Evolutionary conservation across 345 rosid genomes (phyloP).

Genomic region (Aethionema arabicum): DNA sequence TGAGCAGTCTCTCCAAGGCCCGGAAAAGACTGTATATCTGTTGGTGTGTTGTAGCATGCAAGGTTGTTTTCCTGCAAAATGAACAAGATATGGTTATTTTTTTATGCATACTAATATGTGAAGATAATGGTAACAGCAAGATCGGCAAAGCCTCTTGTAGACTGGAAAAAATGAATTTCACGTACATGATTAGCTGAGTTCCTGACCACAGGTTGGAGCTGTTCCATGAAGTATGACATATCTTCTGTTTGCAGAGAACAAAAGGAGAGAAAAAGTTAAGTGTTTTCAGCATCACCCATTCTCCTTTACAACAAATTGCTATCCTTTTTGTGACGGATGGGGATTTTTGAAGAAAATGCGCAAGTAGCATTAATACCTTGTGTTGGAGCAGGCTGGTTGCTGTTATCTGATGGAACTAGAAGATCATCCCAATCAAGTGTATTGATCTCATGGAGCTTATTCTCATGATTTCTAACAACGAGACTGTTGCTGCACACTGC

Average conservation of each 20-base stretch:
- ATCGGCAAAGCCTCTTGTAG: conserved; percentile 13
- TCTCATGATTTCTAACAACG: conserved; percentile 58
- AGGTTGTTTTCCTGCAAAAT: conserved; percentile 30
- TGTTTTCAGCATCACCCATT: conserved; percentile 17
- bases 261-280: conserved; percentile 8
- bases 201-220: conserved; percentile 41
- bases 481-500: conserved; percentile 52
- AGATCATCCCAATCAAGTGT: conserved; percentile 99
- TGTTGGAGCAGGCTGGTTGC: conserved; percentile 34
- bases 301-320: not conserved
- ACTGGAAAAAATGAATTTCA: conserved; percentile 7
- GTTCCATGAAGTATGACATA: conserved; percentile 45
- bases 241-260: conserved; percentile 46
- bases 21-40: conserved; percentile 21
- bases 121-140: conserved; percentile 20
- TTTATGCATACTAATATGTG: no score
- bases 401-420: conserved; percentile 54
- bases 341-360: not conserved
- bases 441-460: conserved; percentile 81
- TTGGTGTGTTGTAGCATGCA: conserved; percentile 29
- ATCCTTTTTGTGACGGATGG: conserved; percentile 2
- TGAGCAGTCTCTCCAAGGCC: conserved; percentile 32
- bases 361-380: conserved; percentile 48
- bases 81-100: conserved; percentile 2
- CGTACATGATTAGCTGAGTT: conserved; percentile 55